Evolutionary conservation across 345 rosid genomes (phyloP), one percentile per base, ranked within the genome.

Genomic region (Eucalyptus fibrosa): DNA sequence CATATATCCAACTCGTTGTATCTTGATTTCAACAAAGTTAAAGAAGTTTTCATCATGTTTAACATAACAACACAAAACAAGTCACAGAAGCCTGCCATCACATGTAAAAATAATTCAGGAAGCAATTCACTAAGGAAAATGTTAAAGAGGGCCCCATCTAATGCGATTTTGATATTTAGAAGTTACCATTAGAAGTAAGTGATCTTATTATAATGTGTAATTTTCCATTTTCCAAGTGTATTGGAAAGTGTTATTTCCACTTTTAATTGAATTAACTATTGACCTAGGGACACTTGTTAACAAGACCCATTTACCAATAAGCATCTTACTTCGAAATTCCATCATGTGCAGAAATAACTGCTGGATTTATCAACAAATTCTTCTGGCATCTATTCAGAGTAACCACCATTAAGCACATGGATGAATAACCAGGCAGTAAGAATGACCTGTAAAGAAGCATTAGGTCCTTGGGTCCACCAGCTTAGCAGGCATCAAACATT

Each of bases 381-480:
- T 40, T 40, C 30, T 21, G 47, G 16, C 47, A 40, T 77, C 85
- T 21, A 77, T 40, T 77, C 85, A 77, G 13, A 77, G 85, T 40
- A 77, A 40, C 85, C 28, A 40, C 47, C 7, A 21, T 6, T 21
- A 77, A 40, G 47, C 47, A 77, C 28, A 12, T 5, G 4, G 9
- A 77, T 40, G 47, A 77, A 77, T 40, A 77, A 40, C 47, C 44
- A 87, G 67, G 88, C 37, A 50, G 86, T 40, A 26, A 47, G 49
- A 87, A 91, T 92, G 94, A 96, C 99, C 99, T 98, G 99, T 90
- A 98, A 92, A 87, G 95, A 87, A 88, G 97, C 94, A 94, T 97
- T 97, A 88, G 99, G 99, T 88, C 98, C 99, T 93, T 98, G 99
- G 88, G 99, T 98, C 99, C 98, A 98, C 99, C 99, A 98, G 93